Conservation (phyloP, 192 early-diverging fungal genomes). For the Linderina pennispora region DNA sequence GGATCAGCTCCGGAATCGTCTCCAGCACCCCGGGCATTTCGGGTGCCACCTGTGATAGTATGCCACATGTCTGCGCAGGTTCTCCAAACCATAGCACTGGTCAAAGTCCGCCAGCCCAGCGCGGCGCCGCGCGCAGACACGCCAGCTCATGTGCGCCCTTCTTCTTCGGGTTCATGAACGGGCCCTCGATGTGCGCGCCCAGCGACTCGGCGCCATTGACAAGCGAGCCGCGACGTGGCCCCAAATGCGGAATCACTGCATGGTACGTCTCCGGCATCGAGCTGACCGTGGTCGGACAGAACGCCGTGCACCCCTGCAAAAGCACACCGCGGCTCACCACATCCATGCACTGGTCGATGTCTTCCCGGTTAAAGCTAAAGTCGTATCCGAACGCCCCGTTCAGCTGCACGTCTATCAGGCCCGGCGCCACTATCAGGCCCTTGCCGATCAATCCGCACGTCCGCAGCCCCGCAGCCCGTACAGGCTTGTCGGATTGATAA, state of each 20-base stretch:
- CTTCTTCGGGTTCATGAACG: constrained; percentile 56
- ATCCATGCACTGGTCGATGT: constrained; percentile 53
- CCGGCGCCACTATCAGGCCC: constrained; percentile 58
- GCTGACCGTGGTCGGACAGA: constrained; percentile 65
- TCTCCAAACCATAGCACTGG: constrained; percentile 51
- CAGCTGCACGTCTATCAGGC: constrained; percentile 67
- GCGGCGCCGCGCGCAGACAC: constrained; percentile 46
- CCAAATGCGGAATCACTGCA: constrained; percentile 44
- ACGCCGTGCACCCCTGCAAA: constrained; percentile 65
- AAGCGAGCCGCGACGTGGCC: constrained; percentile 51
- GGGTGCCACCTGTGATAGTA: constrained; percentile 67
- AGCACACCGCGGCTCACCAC: constrained; percentile 59
- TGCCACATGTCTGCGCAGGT: constrained; percentile 40
- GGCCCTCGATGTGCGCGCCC: constrained; percentile 56
- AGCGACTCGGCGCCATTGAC: constrained; percentile 53
- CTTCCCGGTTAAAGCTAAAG: constrained; percentile 47
- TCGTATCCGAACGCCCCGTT: constrained; percentile 76
- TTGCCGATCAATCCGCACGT: constrained; percentile 59
- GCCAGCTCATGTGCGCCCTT: constrained; percentile 62
- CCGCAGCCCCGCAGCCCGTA: constrained; percentile 57
- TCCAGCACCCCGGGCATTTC: constrained; percentile 63
- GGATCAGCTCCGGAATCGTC: constrained; percentile 52
- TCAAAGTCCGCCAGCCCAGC: constrained; percentile 59
- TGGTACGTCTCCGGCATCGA: constrained; percentile 60
- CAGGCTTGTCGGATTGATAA: constrained; percentile 57